Base-by-base conservation (phyloP, 129 eudicot genomes). In the Centrapalus pauciflorus region DNA sequence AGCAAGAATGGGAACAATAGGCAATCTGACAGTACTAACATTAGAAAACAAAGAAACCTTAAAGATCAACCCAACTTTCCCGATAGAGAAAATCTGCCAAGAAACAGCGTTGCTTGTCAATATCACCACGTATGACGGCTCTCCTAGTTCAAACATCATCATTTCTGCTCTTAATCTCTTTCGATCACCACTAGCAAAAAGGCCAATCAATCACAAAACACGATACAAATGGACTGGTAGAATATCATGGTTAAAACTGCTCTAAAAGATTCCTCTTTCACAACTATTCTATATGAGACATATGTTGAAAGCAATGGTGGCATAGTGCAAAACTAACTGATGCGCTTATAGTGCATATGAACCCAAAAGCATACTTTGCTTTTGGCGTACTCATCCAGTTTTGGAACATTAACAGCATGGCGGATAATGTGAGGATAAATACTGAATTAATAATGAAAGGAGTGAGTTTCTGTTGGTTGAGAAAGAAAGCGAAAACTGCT, bases 381-480 rank as follows among this genome's bases (percentile, higher is more conserved):
- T 26, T 55, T 1, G 61, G 25, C 16, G 61, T 23, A 33, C 12
- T 10, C 5, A 28, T 25, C 3, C 17, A 9, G 23, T 8, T 27
- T 32, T 59, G 46, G 6, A 59, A 33, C 21, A 29, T 45, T 8
- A 59, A 9, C 4, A 59, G 46, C 4, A 19, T 23, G 0, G 82
- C 67, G 17, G 84, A 79, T 17, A 74, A 29, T 0, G 72, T 73
- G 2, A 79, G 79, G 14, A 79, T 37, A 7, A 73, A 69, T 0
- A 79, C 13, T 13, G 80, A 73, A 51, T 82, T 82, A 10, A 78
- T 21, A 27, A 79, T 71, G 7, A 24, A 52, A 6, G 73, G 52
- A 17, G 84, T 75, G 64, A 78, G 28, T 29, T 74, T 78, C 32
- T 78, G 84, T 6, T 34, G 25, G 26, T 79, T 79, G 20, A 83